Conservation (phyloP, 148 eudicot species). For the Linanthus parryae region DNA sequence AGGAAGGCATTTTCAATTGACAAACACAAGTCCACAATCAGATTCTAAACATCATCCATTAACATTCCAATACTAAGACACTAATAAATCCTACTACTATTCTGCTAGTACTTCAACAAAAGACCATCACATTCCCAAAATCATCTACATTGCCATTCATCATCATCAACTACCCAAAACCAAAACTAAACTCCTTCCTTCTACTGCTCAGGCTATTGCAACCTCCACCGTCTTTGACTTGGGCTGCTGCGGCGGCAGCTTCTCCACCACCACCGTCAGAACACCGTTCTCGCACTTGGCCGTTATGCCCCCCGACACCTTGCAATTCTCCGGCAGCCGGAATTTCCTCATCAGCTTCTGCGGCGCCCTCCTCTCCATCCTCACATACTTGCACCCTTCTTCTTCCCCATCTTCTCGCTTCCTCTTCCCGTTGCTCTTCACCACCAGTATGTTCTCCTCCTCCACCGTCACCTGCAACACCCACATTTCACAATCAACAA, state of each 20-base stretch:
- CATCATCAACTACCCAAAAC: too few species aligned
- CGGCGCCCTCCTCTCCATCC: conserved; percentile 3
- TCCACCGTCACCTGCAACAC: not conserved
- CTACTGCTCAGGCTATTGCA: not conserved
- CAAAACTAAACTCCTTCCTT: too few species aligned
- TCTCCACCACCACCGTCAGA: conserved; percentile 1
- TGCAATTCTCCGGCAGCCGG: not conserved
- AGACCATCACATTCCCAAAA: too few species aligned
- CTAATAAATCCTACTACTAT: too few species aligned
- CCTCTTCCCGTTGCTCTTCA: conserved; percentile 1
- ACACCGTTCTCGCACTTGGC: conserved; percentile 3
- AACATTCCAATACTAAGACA: too few species aligned
- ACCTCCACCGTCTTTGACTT: not conserved
- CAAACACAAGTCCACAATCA: too few species aligned
- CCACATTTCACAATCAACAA: too few species aligned
- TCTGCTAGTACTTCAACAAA: too few species aligned
- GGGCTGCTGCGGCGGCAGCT: not conserved
- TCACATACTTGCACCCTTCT: conserved; percentile 1
- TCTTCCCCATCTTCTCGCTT: conserved; percentile 2
- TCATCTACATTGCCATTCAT: too few species aligned
- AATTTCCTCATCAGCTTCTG: not conserved
- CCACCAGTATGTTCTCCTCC: conserved; percentile 1
- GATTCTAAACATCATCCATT: too few species aligned
- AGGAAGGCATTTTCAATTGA: too few species aligned
- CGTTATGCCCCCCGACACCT: not conserved